These are phyloP conservation scores for Botryosphaeria dothidea DNA, from an alignment of 2,329 filamentous ascomycete genomes.

Conservation along the genomic window DNA sequence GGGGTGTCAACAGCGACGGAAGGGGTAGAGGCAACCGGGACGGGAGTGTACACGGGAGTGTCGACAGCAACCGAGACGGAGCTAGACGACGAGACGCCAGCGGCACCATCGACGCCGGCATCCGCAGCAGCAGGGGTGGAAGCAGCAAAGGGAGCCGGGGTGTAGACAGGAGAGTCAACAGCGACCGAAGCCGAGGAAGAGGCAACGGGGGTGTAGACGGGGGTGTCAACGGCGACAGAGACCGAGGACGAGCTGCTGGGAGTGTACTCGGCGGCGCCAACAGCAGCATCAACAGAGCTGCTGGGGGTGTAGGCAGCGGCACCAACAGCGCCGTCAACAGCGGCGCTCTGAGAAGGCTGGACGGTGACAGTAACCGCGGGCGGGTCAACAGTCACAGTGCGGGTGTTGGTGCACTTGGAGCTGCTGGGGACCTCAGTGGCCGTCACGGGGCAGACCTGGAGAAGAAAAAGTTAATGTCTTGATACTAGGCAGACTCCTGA, in stretches of 20 bases:
- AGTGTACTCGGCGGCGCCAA: background rate
- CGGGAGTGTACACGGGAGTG: background rate
- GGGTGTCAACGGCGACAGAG: background rate
- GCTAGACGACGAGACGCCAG: background rate
- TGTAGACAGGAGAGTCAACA: conserved; percentile 4
- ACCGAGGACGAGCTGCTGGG: background rate
- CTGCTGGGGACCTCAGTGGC: conserved; percentile 3
- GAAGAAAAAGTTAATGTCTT: background rate
- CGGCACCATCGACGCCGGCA: background rate
- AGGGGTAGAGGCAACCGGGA: background rate
- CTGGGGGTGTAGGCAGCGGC: background rate
- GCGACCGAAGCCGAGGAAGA: background rate
- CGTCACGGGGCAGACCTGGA: conserved; percentile 16
- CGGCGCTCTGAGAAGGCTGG: background rate
- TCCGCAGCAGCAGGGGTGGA: background rate
- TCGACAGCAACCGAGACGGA: background rate
- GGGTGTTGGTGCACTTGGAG: conserved; percentile 15
- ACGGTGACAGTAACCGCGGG: conserved; percentile 12
- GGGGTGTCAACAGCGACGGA: background rate
- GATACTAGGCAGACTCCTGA: too few relatives aligned
- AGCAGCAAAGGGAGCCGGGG: background rate
- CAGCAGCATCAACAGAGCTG: background rate
- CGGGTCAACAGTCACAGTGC: conserved; percentile 14
- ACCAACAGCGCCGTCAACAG: background rate
- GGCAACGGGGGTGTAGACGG: background rate